Conservation (phyloP, 1,284 basidiomycete species). For the Ustilago sp. region DNA sequence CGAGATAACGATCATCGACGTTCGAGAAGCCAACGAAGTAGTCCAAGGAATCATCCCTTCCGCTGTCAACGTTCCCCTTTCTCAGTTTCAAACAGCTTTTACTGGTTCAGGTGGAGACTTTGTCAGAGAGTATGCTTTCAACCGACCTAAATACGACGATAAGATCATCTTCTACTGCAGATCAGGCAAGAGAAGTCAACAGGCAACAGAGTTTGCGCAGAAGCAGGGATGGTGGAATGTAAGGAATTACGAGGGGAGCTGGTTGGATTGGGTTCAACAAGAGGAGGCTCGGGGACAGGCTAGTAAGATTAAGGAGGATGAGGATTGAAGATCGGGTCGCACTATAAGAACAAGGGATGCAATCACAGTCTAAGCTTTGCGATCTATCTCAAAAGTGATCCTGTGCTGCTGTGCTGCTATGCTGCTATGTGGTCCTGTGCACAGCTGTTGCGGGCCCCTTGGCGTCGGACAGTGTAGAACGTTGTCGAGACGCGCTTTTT, state of each 20-base stretch:
- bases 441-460: no score
- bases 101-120: conserved; percentile 71
- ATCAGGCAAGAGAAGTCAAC: conserved; percentile 85
- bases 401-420: no score
- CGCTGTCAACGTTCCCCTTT: conserved; percentile 91
- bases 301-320: conserved; percentile 66
- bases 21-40: conserved; percentile 93
- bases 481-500: no score
- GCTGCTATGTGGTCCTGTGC: no score
- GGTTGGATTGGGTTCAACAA: conserved; percentile 87
- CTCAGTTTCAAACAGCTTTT: conserved; percentile 80
- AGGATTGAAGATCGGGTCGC: conserved; percentile 37
- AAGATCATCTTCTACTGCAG: conserved; percentile 94
- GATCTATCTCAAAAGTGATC: no score
- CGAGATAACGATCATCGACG: conserved; percentile 74
- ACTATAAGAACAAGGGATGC: neutral
- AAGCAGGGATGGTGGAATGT: conserved; percentile 84
- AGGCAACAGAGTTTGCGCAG: conserved; percentile 85
- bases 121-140: conserved; percentile 78
- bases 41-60: conserved; percentile 94
- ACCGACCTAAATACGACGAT: conserved; percentile 81
- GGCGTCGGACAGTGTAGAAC: no score
- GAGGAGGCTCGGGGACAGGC: conserved; percentile 61
- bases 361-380: neutral
- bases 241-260: conserved; percentile 89